Evolutionary conservation across 805 yeast genomes (phyloP).

Genomic region (Sugiyamaella qingdaonensis): DNA sequence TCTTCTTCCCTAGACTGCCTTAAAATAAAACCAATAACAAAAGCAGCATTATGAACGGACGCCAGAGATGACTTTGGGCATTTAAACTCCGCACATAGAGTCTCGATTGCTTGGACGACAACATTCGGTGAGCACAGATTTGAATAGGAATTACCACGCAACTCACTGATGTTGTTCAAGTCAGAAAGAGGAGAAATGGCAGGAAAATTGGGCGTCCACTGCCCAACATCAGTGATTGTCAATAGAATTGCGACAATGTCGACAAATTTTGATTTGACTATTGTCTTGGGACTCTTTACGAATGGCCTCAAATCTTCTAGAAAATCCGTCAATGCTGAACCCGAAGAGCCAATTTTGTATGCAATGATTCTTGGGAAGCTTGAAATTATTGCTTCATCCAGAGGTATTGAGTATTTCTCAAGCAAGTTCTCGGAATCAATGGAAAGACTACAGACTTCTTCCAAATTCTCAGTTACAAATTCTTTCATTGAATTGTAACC

Average conservation of each 20-base stretch:
- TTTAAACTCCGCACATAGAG: neutral
- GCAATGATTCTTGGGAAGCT: neutral
- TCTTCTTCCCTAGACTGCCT: neutral
- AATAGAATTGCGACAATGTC: slow-evolving; percentile 1
- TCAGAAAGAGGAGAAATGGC: neutral
- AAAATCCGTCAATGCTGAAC: neutral
- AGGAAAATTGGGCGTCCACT: neutral
- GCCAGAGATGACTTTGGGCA: neutral
- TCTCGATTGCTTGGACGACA: neutral
- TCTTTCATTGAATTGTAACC: slow-evolving; percentile 16
- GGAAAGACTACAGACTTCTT: slow-evolving; percentile 1
- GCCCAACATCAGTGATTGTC: neutral
- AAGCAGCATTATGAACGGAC: neutral
- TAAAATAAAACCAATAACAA: neutral
- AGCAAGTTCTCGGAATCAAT: no score
- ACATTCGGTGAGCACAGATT: neutral
- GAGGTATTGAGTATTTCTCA: no score
- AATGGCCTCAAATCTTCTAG: neutral
- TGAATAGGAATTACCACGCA: neutral
- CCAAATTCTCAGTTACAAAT: slow-evolving; percentile 8
- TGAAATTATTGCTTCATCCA: neutral
- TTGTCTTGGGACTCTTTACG: neutral
- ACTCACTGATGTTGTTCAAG: neutral
- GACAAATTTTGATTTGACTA: neutral
- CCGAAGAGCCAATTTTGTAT: neutral